Evolutionary conservation across 352 stramenopile genomes (phyloP).

Genomic region (Globisporangium camurandrum): DNA sequence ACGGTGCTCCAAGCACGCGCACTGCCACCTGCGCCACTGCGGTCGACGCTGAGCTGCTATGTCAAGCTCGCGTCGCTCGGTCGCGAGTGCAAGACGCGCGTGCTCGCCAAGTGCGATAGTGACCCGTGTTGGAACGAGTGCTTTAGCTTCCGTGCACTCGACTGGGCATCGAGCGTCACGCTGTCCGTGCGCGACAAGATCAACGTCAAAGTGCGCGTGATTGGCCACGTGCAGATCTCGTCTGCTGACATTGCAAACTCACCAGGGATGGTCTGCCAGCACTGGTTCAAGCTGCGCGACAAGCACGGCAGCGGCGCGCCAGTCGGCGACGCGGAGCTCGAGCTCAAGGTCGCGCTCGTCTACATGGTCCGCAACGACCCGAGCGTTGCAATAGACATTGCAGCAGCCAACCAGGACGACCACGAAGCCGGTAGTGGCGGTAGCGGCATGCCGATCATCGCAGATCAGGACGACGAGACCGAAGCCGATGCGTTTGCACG

Average conservation of each 20-base stretch:
- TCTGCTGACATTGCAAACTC: constrained; percentile 43
- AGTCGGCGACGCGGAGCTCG: constrained; percentile 27
- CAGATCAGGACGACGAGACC: constrained; percentile 70
- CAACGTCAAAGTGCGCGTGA: constrained; percentile 64
- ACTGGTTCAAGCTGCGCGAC: constrained; percentile 49
- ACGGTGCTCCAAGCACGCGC: constrained; percentile 60
- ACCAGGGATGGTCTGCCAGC: constrained; percentile 51
- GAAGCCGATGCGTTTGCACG: constrained; percentile 45
- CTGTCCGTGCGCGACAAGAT: constrained; percentile 66
- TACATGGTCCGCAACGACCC: constrained; percentile 64
- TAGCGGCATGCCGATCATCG: constrained; percentile 21
- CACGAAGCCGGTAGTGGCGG: constrained; percentile 9
- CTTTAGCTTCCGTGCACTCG: constrained; percentile 60
- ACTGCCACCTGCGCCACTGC: constrained; percentile 35
- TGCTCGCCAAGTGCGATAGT: constrained; percentile 42
- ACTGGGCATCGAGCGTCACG: constrained; percentile 57
- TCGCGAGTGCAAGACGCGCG: constrained; percentile 59
- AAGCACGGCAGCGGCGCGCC: constrained; percentile 28
- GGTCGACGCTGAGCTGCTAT: constrained; percentile 60
- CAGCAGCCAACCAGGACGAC: constrained; percentile 5
- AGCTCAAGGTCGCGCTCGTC: constrained; percentile 61
- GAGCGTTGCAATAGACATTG: constrained; percentile 14
- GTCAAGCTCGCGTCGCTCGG: constrained; percentile 64
- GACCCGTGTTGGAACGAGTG: constrained; percentile 73
- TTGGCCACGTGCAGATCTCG: constrained; percentile 52